Evolutionary conservation across 2,329 filamentous ascomycete genomes (phyloP).

Genomic region (Diplocarpon mali): DNA sequence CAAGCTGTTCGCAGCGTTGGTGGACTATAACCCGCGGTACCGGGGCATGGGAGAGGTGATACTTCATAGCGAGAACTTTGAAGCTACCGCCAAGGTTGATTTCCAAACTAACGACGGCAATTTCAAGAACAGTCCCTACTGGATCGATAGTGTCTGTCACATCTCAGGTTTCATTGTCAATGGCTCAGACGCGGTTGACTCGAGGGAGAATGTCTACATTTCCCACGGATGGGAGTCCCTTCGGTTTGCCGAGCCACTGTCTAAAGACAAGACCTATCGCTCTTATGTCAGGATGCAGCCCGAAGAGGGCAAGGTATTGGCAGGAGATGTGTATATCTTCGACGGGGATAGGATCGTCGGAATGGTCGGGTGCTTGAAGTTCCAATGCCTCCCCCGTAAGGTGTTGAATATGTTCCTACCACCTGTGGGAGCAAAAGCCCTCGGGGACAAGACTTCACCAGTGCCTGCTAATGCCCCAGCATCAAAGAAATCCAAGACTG

Average conservation of each 20-base stretch:
- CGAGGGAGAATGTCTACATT: conserved; percentile 44
- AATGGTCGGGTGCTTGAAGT: conserved; percentile 21
- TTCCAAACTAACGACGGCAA: conserved; percentile 36
- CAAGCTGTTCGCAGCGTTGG: conserved; percentile 52
- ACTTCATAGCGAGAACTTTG: conserved; percentile 29
- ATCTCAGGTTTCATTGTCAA: conserved; percentile 52
- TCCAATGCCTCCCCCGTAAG: conserved; percentile 37
- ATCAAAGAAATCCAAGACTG: conserved; percentile 30
- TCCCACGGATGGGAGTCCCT: conserved; percentile 49
- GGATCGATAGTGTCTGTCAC: conserved; percentile 48
- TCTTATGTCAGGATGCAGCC: conserved; percentile 49
- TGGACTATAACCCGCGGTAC: conserved; percentile 44
- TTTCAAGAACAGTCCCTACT: conserved; percentile 45
- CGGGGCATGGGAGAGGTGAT: conserved; percentile 49
- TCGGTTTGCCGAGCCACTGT: conserved; percentile 37
- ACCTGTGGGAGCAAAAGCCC: conserved; percentile 37
- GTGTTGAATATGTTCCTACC: conserved; percentile 43
- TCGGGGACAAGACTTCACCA: conserved; percentile 27
- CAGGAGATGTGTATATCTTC: conserved; percentile 44
- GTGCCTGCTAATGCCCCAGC: conserved; percentile 18
- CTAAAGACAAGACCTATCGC: conserved; percentile 37
- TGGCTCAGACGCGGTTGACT: conserved; percentile 43
- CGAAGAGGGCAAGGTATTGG: conserved; percentile 36
- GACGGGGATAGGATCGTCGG: conserved; percentile 28
- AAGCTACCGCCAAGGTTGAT: conserved; percentile 30